These are phyloP conservation scores for Inga laurina DNA, from an alignment of 306 rosid genomes.

Conservation along the genomic window DNA sequence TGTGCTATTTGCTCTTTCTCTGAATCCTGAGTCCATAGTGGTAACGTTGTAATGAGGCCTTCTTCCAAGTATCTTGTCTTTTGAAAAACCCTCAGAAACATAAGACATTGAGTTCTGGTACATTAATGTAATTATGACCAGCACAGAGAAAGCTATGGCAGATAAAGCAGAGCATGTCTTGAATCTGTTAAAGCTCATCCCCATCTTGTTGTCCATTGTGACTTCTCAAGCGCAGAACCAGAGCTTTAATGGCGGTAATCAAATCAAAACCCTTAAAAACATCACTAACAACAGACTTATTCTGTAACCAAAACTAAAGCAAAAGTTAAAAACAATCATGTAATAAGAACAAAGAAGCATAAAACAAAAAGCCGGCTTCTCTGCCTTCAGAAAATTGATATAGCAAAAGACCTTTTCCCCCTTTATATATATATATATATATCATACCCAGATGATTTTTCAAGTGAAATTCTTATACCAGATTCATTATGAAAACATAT, in stretches of 20 bases:
- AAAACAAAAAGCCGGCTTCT: not conserved
- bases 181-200: slow-evolving; percentile 34
- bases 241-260: not conserved
- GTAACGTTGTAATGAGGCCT: not conserved
- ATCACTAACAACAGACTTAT: not conserved
- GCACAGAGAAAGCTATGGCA: slow-evolving; percentile 22
- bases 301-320: not conserved
- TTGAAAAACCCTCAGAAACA: slow-evolving; percentile 33
- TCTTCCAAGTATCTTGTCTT: not conserved
- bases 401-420: not conserved
- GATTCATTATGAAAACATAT: not conserved
- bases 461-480: not conserved
- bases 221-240: not conserved
- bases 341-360: not conserved
- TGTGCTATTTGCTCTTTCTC: not conserved
- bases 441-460: not conserved
- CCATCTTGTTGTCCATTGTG: slow-evolving; percentile 31
- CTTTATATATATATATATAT: not conserved
- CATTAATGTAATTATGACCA: slow-evolving; percentile 25
- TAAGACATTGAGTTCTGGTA: slow-evolving; percentile 31
- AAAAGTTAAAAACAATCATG: not conserved
- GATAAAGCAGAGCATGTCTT: slow-evolving; percentile 15
- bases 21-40: not conserved
- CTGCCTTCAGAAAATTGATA: not conserved
- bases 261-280: not conserved